Evolutionary conservation across 2,329 filamentous ascomycete species (phyloP), one percentile per base, ranked within the genome.

Genomic region (Dactylellina sp.): DNA sequence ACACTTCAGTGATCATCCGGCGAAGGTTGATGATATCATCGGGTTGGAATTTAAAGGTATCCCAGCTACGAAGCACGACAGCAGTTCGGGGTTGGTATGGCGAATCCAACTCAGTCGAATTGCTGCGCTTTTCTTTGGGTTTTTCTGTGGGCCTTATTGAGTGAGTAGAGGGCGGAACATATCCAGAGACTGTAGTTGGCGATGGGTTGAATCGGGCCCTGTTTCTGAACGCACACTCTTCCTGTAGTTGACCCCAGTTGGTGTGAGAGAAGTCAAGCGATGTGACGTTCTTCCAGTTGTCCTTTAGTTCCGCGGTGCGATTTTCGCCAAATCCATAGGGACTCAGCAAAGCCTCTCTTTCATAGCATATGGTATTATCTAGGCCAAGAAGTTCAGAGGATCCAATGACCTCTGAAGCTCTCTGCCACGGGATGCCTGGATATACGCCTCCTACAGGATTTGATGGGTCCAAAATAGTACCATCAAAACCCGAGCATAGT

Each of bases 361-460:
- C 95, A 79, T 97, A 97, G 82, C 95, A 99, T 53, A 97, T 87
- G 78, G 96, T 89, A 77, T 96, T 88, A n/a, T 90, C 87, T 7
- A 47, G 98, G 0, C 89, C 90, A 12, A 98, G 82, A 44, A 94
- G 81, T 7, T 93, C 88, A 78, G 96, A 93, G 0, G 92, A 96
- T 18, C 95, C 95, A 79, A 94, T 86, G 1, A 92, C 87, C 72
- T 92, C 87, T 56, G 95, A 87, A 0, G 95, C 32, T 14, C 16
- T 59, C 95, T 86, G 2, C 94, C 94, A 66, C 22, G 70, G 70
- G n/a, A 75, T 75, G 1, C 70, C 62, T 16, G 59, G 25, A 39
- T 64, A 72, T 11, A 47, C 68, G 18, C 52, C 63, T 16, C 44
- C 55, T 1, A 47, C 46, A n/a, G 60, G 68, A 4, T 72, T 52